Conservation (phyloP, 1,284 basidiomycete species). For the Lentinula novae-zelandiae region DNA sequence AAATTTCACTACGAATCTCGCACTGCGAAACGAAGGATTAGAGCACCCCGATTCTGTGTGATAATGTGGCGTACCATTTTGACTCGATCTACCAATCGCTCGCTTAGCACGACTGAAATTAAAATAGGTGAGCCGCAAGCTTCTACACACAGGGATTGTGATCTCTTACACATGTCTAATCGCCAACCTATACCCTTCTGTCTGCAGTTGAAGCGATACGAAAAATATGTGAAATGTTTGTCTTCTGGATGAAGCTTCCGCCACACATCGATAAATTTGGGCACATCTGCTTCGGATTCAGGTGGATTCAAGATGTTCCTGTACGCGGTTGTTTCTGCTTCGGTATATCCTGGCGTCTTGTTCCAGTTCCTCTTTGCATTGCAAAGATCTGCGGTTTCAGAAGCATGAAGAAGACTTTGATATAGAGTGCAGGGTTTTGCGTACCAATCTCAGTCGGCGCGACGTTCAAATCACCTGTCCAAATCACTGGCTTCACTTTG, state of each 20-base stretch:
- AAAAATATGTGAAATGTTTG: conserved; percentile 80
- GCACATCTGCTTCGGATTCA: conserved; percentile 20
- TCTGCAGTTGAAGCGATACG: conserved; percentile 80
- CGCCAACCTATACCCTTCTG: conserved; percentile 84
- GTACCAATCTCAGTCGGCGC: conserved; percentile 72
- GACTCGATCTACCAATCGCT: conserved; percentile 58
- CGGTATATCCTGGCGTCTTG: conserved; percentile 77
- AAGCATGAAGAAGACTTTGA: neutral
- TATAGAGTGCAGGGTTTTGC: conserved; percentile 9
- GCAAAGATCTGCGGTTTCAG: conserved; percentile 47
- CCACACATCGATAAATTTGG: conserved; percentile 80
- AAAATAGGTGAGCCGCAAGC: neutral
- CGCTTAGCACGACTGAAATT: conserved; percentile 63
- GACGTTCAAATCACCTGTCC: conserved; percentile 89
- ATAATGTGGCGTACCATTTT: conserved; percentile 41
- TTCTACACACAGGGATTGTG: neutral
- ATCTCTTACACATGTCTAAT: conserved; percentile 74
- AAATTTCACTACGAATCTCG: conserved; percentile 81
- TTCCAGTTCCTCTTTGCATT: conserved; percentile 75
- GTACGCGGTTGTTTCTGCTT: conserved; percentile 72
- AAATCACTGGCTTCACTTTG: conserved; percentile 79
- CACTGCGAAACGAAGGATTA: conserved; percentile 34
- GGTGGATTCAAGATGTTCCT: conserved; percentile 58
- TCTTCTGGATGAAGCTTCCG: conserved; percentile 67
- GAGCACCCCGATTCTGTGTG: neutral